Evolutionary conservation across 768 basidiomycete genomes (phyloP).

Genomic region (Rhizopogon sp.): DNA sequence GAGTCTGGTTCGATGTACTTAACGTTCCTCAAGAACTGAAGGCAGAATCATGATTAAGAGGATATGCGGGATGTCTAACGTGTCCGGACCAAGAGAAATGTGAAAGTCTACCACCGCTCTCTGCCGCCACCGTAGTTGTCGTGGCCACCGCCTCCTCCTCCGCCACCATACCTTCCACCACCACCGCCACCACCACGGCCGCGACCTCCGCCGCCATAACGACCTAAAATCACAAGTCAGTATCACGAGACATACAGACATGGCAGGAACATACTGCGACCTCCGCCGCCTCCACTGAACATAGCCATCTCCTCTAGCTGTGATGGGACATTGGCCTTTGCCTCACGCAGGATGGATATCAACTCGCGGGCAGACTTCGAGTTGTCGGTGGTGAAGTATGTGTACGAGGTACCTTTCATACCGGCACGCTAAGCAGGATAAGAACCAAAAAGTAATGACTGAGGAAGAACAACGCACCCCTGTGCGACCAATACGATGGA

Average conservation of each 20-base stretch:
- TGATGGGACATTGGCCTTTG: conserved; percentile 80
- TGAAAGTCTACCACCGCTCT: conserved; percentile 9
- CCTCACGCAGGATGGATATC: conserved; percentile 78
- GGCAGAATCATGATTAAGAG: not conserved
- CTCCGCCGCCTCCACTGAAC: conserved; percentile 79
- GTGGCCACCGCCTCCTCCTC: conserved; percentile 37
- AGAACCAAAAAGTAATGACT: conserved; percentile 11
- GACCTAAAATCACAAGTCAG: conserved; percentile 36
- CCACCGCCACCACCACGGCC: conserved; percentile 40
- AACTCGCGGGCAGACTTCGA: conserved; percentile 93
- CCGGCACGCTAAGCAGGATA: conserved; percentile 66
- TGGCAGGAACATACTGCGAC: conserved; percentile 47
- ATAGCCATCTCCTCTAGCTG: conserved; percentile 92
- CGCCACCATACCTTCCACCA: conserved; percentile 37
- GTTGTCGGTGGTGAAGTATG: conserved; percentile 96
- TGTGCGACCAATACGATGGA: conserved; percentile 98
- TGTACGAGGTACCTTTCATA: conserved; percentile 87
- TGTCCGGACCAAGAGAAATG: not conserved
- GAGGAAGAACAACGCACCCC: conserved; percentile 48
- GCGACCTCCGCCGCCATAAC: conserved; percentile 49
- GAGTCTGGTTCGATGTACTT: not conserved
- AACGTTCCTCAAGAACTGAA: not conserved
- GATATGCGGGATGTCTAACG: not conserved
- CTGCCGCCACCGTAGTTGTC: conserved; percentile 21
- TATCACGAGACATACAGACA: not conserved